phyloP scores from a whole-genome alignment of 441 rosid species.

The Erodium chrysanthum region DNA sequence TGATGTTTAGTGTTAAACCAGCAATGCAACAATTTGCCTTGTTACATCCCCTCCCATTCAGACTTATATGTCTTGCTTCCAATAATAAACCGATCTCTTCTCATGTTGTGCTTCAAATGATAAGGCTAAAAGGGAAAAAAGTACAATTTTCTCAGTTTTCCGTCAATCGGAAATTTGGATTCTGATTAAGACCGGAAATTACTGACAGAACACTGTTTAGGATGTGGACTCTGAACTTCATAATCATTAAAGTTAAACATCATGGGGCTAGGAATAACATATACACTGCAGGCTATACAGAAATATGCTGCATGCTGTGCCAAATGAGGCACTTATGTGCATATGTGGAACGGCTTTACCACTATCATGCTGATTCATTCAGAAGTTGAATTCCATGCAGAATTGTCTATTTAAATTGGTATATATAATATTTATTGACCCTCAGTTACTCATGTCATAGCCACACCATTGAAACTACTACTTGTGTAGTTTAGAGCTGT shows the following conservation, averaged over 20 bases:
- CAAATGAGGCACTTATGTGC: background rate
- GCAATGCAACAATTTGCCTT: background rate
- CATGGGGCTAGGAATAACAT: background rate
- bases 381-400: background rate
- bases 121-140: background rate
- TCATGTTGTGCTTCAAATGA: background rate
- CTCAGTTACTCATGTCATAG: background rate
- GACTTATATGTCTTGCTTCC: background rate
- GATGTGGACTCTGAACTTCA: background rate
- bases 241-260: background rate
- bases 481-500: too few species aligned
- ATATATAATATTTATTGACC: constrained; percentile 1
- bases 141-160: background rate
- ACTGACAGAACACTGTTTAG: background rate
- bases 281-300: background rate
- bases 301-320: background rate
- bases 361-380: background rate
- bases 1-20: background rate
- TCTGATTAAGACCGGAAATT: background rate
- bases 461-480: background rate
- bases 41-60: background rate
- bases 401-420: background rate
- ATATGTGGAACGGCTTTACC: background rate
- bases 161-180: background rate
- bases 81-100: background rate